A percentile compares a stretch with the other conserved stretches of the same genome.
Conservation (phyloP, 495 filamentous ascomycete species). For the Parathielavia hyrcaniae region DNA sequence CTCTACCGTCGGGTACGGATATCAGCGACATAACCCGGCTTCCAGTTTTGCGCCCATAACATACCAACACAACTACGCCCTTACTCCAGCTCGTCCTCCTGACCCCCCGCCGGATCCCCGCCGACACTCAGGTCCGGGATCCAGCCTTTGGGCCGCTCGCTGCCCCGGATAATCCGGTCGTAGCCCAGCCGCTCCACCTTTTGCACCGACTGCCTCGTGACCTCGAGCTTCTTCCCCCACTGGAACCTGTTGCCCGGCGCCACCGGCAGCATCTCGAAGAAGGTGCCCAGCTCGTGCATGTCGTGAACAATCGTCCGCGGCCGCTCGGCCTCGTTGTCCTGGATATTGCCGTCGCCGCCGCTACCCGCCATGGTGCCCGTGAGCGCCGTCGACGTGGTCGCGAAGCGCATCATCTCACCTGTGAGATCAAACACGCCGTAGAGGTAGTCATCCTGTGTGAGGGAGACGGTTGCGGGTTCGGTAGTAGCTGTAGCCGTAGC, state of each 20-base stretch:
- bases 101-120: slow-evolving; percentile 13
- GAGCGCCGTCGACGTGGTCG: slow-evolving; percentile 71
- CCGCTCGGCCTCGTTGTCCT: slow-evolving; percentile 13
- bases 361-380: slow-evolving; percentile 46
- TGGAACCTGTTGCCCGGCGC: slow-evolving; percentile 33
- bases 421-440: slow-evolving; percentile 88
- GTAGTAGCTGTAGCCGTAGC: background rate
- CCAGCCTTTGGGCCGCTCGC: slow-evolving; percentile 88
- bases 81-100: slow-evolving; percentile 18
- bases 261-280: slow-evolving; percentile 65
- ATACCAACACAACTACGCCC: background rate
- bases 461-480: slow-evolving; percentile 44
- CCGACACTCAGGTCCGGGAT: slow-evolving; percentile 62
- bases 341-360: no score
- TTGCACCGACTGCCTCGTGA: slow-evolving; percentile 81
- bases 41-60: no score
- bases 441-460: slow-evolving; percentile 81
- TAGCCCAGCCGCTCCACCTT: slow-evolving; percentile 92
- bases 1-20: no score
- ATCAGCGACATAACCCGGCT: no score
- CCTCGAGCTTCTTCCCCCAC: slow-evolving; percentile 70
- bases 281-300: slow-evolving; percentile 63
- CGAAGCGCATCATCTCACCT: slow-evolving; percentile 94
- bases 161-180: slow-evolving; percentile 75
- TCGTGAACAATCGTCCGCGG: slow-evolving; percentile 62